Percentiles rank a stretch among this genome's conserved stretches.
Conservation (phyloP, 306 rosid species). For the Fragaria ananassa region DNA sequence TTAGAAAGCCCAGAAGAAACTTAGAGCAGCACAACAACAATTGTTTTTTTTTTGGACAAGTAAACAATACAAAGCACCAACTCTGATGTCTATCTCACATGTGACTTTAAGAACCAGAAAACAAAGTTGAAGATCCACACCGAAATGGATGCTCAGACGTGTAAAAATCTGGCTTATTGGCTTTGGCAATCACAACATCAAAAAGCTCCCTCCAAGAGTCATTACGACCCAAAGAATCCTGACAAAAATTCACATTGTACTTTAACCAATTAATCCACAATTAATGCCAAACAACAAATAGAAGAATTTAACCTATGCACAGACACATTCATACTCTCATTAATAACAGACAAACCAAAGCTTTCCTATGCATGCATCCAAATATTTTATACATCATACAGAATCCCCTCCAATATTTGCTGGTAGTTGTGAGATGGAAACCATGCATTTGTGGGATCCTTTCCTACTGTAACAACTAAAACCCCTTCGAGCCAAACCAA, state of each 20-base stretch:
- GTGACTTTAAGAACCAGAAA: not conserved
- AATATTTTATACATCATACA: not conserved
- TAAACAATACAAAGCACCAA: conserved; percentile 13
- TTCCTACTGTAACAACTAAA: not conserved
- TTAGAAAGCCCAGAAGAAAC: conserved; percentile 2
- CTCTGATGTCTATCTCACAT: conserved; percentile 2
- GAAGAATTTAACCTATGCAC: not conserved
- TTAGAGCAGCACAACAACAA: conserved; percentile 11
- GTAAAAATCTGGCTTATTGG: conserved; percentile 88
- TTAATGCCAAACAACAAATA: not conserved
- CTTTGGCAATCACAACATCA: conserved; percentile 94
- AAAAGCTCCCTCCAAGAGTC: conserved; percentile 88
- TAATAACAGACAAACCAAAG: not conserved
- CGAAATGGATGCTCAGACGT: conserved; percentile 96
- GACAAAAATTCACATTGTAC: conserved; percentile 26
- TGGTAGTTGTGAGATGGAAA: not conserved
- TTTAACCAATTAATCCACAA: not conserved
- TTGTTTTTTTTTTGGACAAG: not conserved
- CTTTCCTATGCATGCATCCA: not conserved
- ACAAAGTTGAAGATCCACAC: conserved; percentile 44
- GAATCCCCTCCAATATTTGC: not conserved
- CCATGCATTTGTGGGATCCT: not conserved
- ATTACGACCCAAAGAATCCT: conserved; percentile 69
- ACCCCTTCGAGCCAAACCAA: not conserved
- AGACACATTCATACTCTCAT: not conserved